These are phyloP conservation scores for Mycena capillaripes DNA, from an alignment of 768 basidiomycete species.

Conservation along the genomic window DNA sequence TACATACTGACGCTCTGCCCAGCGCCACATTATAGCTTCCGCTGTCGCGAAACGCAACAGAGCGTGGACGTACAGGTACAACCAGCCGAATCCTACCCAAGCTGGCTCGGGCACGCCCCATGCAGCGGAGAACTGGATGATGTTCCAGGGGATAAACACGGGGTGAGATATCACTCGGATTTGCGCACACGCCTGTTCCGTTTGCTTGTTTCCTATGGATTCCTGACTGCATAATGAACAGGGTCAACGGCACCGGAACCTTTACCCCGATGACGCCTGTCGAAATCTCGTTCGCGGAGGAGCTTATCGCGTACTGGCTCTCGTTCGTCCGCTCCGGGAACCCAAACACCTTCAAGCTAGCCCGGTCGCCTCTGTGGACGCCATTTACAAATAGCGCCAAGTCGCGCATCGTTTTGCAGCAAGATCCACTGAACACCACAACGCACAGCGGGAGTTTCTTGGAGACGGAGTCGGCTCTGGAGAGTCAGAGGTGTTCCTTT, in stretches of 20 bases:
- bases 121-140: slow-evolving; percentile 78
- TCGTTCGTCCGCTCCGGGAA: slow-evolving; percentile 72
- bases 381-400: slow-evolving; percentile 47
- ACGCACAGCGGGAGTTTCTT: slow-evolving; percentile 55
- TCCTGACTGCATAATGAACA: slow-evolving; percentile 30
- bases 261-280: slow-evolving; percentile 61
- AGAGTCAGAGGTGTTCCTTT: slow-evolving; percentile 56
- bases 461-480: slow-evolving; percentile 53
- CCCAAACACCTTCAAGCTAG: slow-evolving; percentile 69
- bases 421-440: slow-evolving; percentile 47
- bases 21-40: slow-evolving; percentile 63
- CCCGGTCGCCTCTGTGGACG: slow-evolving; percentile 66
- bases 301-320: slow-evolving; percentile 76
- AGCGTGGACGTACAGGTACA: slow-evolving; percentile 72
- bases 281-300: slow-evolving; percentile 66
- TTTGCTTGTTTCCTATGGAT: not conserved
- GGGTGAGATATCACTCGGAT: too few species aligned
- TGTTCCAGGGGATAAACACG: slow-evolving; percentile 73
- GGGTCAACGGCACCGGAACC: slow-evolving; percentile 65
- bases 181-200: not conserved
- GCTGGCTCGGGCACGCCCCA: slow-evolving; percentile 56
- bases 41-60: slow-evolving; percentile 52
- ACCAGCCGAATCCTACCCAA: slow-evolving; percentile 64
- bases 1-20: not conserved
- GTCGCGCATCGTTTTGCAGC: slow-evolving; percentile 61